phyloP scores from a whole-genome alignment of 2,329 filamentous ascomycete genomes.

The Pyrenochaeta sp. region DNA sequence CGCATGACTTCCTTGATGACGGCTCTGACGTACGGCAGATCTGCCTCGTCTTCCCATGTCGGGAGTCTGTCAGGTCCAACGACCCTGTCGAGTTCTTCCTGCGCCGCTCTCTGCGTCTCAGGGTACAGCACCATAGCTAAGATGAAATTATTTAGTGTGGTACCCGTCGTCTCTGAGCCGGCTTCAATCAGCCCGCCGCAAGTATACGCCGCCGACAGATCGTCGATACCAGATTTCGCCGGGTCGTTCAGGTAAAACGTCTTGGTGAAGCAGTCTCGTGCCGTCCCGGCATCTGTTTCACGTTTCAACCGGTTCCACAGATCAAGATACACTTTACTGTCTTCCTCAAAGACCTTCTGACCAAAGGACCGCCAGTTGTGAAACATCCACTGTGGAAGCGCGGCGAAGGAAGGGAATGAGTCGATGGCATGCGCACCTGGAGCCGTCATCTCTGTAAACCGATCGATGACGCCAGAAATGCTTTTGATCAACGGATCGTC shows the following conservation, averaged over 20 bases:
- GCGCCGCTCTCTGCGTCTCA: slow-evolving; percentile 30
- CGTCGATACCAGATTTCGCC: slow-evolving; percentile 42
- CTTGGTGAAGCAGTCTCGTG: slow-evolving; percentile 43
- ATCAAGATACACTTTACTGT: slow-evolving; percentile 41
- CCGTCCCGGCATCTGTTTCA: slow-evolving; percentile 38
- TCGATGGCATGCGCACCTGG: slow-evolving; percentile 37
- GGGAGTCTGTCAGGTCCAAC: slow-evolving; percentile 41
- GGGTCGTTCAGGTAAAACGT: slow-evolving; percentile 45
- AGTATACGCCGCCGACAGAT: slow-evolving; percentile 43
- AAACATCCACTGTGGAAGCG: slow-evolving; percentile 38
- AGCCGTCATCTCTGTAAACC: slow-evolving; percentile 42
- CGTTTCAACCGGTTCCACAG: slow-evolving; percentile 42
- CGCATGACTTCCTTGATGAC: slow-evolving; percentile 41
- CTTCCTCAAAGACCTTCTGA: slow-evolving; percentile 36
- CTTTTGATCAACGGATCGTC: slow-evolving; percentile 42
- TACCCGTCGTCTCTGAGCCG: slow-evolving; percentile 41
- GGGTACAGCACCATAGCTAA: slow-evolving; percentile 40
- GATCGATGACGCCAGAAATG: slow-evolving; percentile 39
- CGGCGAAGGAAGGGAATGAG: slow-evolving; percentile 39
- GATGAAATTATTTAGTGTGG: slow-evolving; percentile 41
- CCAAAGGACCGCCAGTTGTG: slow-evolving; percentile 40
- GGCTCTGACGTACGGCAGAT: slow-evolving; percentile 45
- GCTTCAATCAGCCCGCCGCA: slow-evolving; percentile 45
- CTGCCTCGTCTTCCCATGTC: slow-evolving; percentile 37
- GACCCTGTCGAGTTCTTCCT: slow-evolving; percentile 39